These are phyloP conservation scores for Sideroxylon spinosum DNA, from an alignment of 179 eudicot species.

Conservation along the genomic window DNA sequence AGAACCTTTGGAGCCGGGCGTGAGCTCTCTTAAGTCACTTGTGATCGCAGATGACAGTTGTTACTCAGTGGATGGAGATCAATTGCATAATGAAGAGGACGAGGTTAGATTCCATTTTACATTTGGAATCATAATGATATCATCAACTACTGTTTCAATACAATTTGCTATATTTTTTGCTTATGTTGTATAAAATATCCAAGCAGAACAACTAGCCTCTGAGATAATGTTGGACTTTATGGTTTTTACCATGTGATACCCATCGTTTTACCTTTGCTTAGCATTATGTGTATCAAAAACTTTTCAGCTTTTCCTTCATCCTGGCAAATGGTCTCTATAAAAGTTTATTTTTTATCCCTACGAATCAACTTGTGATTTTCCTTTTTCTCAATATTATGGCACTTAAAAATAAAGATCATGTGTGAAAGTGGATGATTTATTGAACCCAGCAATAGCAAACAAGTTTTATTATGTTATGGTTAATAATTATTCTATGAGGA, in stretches of 20 bases:
- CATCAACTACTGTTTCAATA: slow-evolving; percentile 6
- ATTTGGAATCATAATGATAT: neutral
- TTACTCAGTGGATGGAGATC: slow-evolving; percentile 9
- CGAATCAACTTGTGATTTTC: neutral
- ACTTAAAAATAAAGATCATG: neutral
- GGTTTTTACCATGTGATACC: slow-evolving; percentile 1
- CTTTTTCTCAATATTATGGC: neutral
- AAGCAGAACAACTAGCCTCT: neutral
- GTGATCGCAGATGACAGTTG: slow-evolving; percentile 22
- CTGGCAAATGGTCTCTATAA: neutral
- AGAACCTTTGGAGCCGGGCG: slow-evolving; percentile 20
- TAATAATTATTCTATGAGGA: neutral
- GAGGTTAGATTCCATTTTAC: slow-evolving; percentile 34
- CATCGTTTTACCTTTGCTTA: neutral
- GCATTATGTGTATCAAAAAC: neutral
- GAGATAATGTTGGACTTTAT: slow-evolving; percentile 3
- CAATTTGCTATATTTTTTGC: neutral
- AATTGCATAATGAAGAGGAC: slow-evolving; percentile 20
- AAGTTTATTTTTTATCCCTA: neutral
- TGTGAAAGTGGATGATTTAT: neutral
- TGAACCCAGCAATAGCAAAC: neutral
- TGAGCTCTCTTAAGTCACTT: slow-evolving; percentile 25
- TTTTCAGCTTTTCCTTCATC: neutral
- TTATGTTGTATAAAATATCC: neutral
- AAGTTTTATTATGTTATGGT: neutral